Evolutionary conservation across 2,329 filamentous ascomycete species (phyloP), one percentile per base, ranked within the genome.

Genomic region (Pseudopyricularia cyperi): DNA sequence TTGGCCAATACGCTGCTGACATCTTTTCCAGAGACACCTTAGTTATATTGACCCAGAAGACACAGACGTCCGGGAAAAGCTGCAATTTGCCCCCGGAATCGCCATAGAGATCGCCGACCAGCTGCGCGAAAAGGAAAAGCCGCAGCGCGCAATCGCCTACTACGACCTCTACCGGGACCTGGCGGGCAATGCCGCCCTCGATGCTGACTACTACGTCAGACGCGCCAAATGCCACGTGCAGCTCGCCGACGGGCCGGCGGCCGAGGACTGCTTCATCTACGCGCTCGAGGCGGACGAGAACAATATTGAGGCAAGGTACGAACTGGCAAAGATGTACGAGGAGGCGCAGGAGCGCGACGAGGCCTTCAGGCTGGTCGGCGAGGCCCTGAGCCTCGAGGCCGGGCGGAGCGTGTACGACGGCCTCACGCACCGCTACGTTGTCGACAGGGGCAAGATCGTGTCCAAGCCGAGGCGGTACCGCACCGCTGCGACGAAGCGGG

Each of bases 241-340:
- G 7, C 68, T 81, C 26, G 77, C 76, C 7, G 74, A 85, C 52
- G 73, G 80, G 19, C 73, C 79, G 32, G 80, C 85, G 35, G 89
- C 90, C 0, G 84, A 91, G 60, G 81, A 86, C 56, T 86, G 81
- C 61, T 93, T 90, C 59, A 76, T 88, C 24, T 79, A 79, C 2
- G 80, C 90, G 11, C 80, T 89, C 35, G 80, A 88, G 50, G 76
- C 81, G 54, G 85, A 94, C 56, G 71, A 82, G 46, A 73, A 80
- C 39, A 82, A 85, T 53, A 81, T 91, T 48, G 83, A 89, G 55
- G 87, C 88, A 37, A 83, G 88, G 37, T 80, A 87, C 30, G 80
- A 88, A 59, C 73, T 96, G 9, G 88, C 88, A 12, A 89, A 86
- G 60, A 80, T 96, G 65, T 95, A 94, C 61, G 88, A 94, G 63